phyloP scores from a whole-genome alignment of 164 flowering plant species.

The Nymphaea colorata region DNA sequence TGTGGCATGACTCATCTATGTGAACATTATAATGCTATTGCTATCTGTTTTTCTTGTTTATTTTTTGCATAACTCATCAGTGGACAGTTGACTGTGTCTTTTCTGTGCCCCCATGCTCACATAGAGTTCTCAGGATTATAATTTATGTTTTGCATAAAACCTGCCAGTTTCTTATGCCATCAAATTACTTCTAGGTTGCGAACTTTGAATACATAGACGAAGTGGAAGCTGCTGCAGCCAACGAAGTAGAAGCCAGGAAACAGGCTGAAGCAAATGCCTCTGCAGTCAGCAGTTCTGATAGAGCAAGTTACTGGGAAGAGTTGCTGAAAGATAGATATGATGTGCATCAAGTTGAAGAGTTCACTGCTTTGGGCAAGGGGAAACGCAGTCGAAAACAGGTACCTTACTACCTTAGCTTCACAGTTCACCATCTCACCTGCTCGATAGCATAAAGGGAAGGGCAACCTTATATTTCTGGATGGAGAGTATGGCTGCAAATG shows the following conservation, averaged over 20 bases:
- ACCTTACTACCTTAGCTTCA: neutral
- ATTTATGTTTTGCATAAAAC: too few species aligned
- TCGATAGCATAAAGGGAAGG: too few species aligned
- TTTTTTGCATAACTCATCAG: too few species aligned
- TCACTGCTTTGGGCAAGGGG: slow-evolving; percentile 84
- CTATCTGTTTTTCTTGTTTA: too few species aligned
- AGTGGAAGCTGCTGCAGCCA: slow-evolving; percentile 32
- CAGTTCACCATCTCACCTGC: too few species aligned
- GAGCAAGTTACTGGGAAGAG: slow-evolving; percentile 85
- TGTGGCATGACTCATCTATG: too few species aligned
- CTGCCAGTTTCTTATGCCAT: neutral
- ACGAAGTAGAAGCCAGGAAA: slow-evolving; percentile 45
- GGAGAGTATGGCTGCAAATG: too few species aligned
- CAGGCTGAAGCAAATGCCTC: slow-evolving; percentile 29
- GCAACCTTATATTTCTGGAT: too few species aligned
- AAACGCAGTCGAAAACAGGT: slow-evolving; percentile 95
- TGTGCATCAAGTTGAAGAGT: slow-evolving; percentile 69
- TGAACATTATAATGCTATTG: too few species aligned
- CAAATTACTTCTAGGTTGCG: slow-evolving; percentile 53
- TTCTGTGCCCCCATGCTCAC: too few species aligned
- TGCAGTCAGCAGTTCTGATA: slow-evolving; percentile 41
- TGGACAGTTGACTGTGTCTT: too few species aligned
- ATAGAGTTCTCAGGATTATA: too few species aligned
- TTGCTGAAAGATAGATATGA: slow-evolving; percentile 72
- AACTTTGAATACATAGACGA: slow-evolving; percentile 93